phyloP scores from a whole-genome alignment of 805 yeast species.

The Kazachstania viticola region DNA sequence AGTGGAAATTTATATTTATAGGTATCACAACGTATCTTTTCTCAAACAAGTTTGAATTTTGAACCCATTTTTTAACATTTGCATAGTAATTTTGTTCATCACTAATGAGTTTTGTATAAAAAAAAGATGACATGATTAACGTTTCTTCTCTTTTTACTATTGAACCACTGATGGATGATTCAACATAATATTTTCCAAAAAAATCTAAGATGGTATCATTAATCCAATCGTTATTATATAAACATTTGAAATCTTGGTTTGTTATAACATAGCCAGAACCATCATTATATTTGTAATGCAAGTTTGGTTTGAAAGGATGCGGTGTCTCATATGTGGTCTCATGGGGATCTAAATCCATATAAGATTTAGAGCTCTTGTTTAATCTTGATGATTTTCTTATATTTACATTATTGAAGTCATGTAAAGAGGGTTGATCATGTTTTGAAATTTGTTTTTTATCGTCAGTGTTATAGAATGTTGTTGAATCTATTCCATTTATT shows the following conservation, averaged over 20 bases:
- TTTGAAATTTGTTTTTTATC: too few relatives aligned
- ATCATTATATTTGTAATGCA: conserved; percentile 43
- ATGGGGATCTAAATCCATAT: conserved; percentile 7
- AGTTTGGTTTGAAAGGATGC: conserved; percentile 28
- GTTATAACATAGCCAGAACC: conserved; percentile 45
- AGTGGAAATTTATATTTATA: conserved; percentile 68
- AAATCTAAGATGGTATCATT: conserved; percentile 85
- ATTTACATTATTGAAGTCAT: not conserved
- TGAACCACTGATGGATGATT: conserved; percentile 20
- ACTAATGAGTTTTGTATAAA: conserved; percentile 53
- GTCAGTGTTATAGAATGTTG: too few relatives aligned
- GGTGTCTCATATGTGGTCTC: conserved; percentile 14
- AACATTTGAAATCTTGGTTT: conserved; percentile 64
- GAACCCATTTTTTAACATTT: conserved; percentile 70
- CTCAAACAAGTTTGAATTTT: conserved; percentile 48
- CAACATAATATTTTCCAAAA: conserved; percentile 52
- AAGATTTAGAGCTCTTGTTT: not conserved
- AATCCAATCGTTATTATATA: conserved; percentile 75
- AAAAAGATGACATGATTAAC: conserved; percentile 69
- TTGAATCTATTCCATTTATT: too few relatives aligned
- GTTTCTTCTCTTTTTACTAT: conserved; percentile 29
- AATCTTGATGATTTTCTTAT: conserved; percentile 5
- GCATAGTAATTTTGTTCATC: conserved; percentile 36
- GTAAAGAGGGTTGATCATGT: too few relatives aligned
- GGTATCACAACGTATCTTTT: conserved; percentile 64